Evolutionary conservation across 2,329 filamentous ascomycete species (phyloP).

Genomic region (Verticillium albo-atrum): DNA sequence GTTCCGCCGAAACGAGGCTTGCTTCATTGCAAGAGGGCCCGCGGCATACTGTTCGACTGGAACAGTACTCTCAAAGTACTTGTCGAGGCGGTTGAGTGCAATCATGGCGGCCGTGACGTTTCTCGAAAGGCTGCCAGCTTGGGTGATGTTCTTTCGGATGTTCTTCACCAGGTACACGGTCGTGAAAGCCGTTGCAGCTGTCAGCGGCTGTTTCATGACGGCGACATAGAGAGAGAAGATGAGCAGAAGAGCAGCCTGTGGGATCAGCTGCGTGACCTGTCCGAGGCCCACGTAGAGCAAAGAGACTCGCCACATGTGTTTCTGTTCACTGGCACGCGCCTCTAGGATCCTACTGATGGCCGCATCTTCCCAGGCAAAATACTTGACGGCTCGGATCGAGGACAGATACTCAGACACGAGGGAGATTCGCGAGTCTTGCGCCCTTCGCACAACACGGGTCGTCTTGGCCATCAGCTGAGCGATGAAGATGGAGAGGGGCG

Average conservation of each 20-base stretch:
- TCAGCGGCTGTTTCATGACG: constrained; percentile 40
- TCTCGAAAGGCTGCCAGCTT: constrained; percentile 40
- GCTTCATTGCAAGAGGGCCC: constrained; percentile 41
- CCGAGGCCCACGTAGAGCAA: constrained; percentile 41
- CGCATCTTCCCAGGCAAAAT: constrained; percentile 55
- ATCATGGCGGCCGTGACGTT: constrained; percentile 36
- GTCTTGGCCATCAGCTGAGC: constrained; percentile 44
- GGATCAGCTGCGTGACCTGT: constrained; percentile 47
- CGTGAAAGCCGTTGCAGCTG: constrained; percentile 55
- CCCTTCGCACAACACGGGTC: constrained; percentile 45
- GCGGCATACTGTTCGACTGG: constrained; percentile 42
- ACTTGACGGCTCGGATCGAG: constrained; percentile 56
- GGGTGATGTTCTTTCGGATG: constrained; percentile 47
- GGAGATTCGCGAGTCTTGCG: constrained; percentile 53
- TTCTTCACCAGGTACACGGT: constrained; percentile 49
- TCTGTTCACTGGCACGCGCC: constrained; percentile 46
- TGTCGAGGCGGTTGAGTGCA: constrained; percentile 48
- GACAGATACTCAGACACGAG: constrained; percentile 53
- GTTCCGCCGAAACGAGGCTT: constrained; percentile 44
- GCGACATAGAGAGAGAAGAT: constrained; percentile 51
- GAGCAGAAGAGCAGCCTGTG: constrained; percentile 44
- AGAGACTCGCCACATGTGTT: constrained; percentile 48
- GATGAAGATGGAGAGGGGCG: constrained; percentile 46
- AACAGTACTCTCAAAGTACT: constrained; percentile 47
- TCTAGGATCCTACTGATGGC: constrained; percentile 46